Conservation (phyloP, 2,329 filamentous ascomycete genomes). For the Ophiostoma perfectum region DNA sequence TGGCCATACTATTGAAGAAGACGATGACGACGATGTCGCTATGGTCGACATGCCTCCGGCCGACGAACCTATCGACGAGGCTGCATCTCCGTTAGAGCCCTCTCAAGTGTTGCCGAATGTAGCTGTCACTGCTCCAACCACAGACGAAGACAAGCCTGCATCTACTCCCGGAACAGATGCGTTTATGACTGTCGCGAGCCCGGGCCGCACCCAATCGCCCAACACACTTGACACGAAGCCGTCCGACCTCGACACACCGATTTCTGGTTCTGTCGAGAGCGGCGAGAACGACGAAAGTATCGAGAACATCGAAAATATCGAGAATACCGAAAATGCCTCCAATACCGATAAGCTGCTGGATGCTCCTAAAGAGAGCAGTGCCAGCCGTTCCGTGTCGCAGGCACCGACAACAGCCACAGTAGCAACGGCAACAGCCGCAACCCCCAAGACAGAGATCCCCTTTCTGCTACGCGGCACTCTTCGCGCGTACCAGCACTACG, state of each 20-base stretch:
- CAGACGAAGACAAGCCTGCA: background rate
- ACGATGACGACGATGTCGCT: conserved; percentile 26
- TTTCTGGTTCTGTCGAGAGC: conserved; percentile 5
- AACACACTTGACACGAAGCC: conserved; percentile 48
- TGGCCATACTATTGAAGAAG: conserved; percentile 31
- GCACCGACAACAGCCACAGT: conserved; percentile 24
- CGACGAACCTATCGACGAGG: background rate
- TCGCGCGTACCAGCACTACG: conserved; percentile 93
- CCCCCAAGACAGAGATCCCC: conserved; percentile 64
- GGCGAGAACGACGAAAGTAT: background rate
- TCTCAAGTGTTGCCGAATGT: background rate
- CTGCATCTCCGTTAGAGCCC: background rate
- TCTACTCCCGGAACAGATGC: conserved; percentile 41
- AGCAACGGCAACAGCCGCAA: conserved; percentile 26
- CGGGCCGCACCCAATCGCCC: conserved; percentile 44
- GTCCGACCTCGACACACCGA: conserved; percentile 42
- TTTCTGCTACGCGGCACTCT: conserved; percentile 81
- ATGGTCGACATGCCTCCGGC: conserved; percentile 29
- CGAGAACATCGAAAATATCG: background rate
- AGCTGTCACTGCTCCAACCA: background rate
- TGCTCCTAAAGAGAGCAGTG: conserved; percentile 25
- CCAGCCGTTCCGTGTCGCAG: conserved; percentile 34
- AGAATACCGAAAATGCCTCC: background rate
- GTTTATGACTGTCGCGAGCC: conserved; percentile 40
- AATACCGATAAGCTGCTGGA: background rate